Percentiles rank a stretch among this genome's conserved stretches.
These are phyloP conservation scores for Fulvia fulva DNA, from an alignment of 2,329 filamentous ascomycete genomes.

Conservation along the genomic window DNA sequence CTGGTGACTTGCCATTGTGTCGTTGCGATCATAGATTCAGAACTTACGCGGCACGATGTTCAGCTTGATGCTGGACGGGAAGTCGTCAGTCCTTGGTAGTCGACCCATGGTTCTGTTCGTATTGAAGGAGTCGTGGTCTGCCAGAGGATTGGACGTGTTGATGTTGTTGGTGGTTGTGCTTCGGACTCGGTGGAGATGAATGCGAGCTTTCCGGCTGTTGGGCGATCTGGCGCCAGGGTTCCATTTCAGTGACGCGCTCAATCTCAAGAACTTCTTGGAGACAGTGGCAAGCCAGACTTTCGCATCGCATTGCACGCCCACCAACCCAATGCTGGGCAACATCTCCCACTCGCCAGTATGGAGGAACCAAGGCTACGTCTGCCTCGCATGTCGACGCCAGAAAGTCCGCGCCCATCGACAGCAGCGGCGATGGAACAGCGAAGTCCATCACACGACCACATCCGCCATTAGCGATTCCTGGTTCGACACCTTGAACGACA, in stretches of 20 bases:
- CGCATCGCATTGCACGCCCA: not conserved
- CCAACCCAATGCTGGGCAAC: constrained; percentile 17
- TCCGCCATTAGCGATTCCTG: constrained; percentile 8
- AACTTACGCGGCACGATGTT: constrained; percentile 45
- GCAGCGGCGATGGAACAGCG: constrained; percentile 18
- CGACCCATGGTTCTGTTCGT: constrained; percentile 31
- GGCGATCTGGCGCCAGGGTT: not conserved
- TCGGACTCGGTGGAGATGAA: not conserved
- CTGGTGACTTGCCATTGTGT: not conserved
- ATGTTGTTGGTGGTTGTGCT: not conserved
- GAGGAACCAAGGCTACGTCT: constrained; percentile 20
- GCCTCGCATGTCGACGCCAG: constrained; percentile 20
- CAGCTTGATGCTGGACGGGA: constrained; percentile 39
- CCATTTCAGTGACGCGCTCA: not conserved
- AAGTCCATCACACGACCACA: constrained; percentile 1
- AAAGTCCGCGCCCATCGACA: constrained; percentile 2
- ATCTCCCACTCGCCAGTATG: constrained; percentile 15
- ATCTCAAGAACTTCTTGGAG: not conserved
- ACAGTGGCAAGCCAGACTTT: not conserved
- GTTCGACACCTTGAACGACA: constrained; percentile 22
- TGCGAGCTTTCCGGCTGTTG: not conserved
- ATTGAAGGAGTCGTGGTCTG: too few species aligned
- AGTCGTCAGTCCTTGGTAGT: constrained; percentile 42
- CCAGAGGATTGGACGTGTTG: too few species aligned
- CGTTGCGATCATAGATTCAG: not conserved